These are phyloP conservation scores for Tylopilus balloui DNA, from an alignment of 768 basidiomycete species.

Conservation along the genomic window DNA sequence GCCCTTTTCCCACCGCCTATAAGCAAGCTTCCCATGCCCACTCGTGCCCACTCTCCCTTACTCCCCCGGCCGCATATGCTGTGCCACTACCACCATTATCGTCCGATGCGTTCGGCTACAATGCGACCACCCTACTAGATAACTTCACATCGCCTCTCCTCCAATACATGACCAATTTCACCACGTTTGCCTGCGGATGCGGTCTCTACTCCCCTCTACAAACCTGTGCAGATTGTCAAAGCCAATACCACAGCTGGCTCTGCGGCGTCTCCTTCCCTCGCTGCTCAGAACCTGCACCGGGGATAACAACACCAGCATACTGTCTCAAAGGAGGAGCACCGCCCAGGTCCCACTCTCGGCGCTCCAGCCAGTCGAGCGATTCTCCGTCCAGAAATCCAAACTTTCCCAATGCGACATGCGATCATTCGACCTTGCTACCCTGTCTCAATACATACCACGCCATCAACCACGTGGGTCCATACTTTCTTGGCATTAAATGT, in stretches of 20 bases:
- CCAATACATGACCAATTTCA: conserved; percentile 67
- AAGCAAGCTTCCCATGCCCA: conserved; percentile 62
- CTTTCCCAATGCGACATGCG: conserved; percentile 40
- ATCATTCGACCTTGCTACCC: conserved; percentile 65
- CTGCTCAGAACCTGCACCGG: conserved; percentile 52
- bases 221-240: conserved; percentile 70
- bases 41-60: conserved; percentile 67
- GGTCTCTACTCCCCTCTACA: conserved; percentile 77
- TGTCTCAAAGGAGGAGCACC: conserved; percentile 16
- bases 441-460: conserved; percentile 75
- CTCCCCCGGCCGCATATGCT: conserved; percentile 61
- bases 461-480: conserved; percentile 73
- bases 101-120: conserved; percentile 40
- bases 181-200: conserved; percentile 73
- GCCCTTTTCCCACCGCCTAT: background rate
- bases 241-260: conserved; percentile 71
- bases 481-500: conserved; percentile 65
- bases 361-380: conserved; percentile 41
- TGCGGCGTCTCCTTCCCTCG: conserved; percentile 72
- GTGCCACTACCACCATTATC: conserved; percentile 59
- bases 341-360: conserved; percentile 45
- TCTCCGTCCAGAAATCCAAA: conserved; percentile 41
- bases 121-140: conserved; percentile 47
- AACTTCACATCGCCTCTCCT: conserved; percentile 48
- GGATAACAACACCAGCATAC: conserved; percentile 21